Conservation (phyloP, 1,284 basidiomycete species). For the Tilletiopsis washingtonensis region DNA sequence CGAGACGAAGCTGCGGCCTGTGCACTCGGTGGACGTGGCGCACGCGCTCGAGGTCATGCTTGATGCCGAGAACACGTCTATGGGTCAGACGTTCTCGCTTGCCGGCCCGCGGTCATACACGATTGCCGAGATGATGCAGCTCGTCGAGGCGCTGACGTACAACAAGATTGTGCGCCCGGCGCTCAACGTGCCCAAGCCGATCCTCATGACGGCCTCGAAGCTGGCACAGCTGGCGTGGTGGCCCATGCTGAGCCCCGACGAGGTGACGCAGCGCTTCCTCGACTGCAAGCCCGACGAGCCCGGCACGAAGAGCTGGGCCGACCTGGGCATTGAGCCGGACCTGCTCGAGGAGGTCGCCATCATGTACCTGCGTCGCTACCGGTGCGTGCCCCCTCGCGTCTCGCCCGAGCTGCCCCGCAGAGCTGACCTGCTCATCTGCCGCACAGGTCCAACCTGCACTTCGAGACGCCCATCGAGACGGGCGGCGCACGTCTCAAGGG, state of each 20-base stretch:
- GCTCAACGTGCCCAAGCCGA: conserved; percentile 69
- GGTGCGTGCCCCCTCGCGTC: too few relatives aligned
- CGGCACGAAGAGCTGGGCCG: conserved; percentile 53
- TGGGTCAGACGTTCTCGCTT: conserved; percentile 65
- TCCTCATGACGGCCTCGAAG: conserved; percentile 63
- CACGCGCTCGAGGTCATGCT: conserved; percentile 78
- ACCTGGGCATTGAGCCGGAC: conserved; percentile 61
- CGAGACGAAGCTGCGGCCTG: conserved; percentile 77
- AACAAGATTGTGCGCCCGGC: conserved; percentile 55
- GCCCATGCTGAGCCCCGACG: conserved; percentile 84
- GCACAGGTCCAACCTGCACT: conserved; percentile 60
- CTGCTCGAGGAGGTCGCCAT: conserved; percentile 84
- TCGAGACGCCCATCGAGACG: conserved; percentile 50
- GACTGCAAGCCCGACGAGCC: conserved; percentile 56
- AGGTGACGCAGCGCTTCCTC: conserved; percentile 78
- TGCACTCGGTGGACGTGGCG: conserved; percentile 89
- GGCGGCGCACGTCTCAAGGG: conserved; percentile 26
- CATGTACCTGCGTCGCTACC: conserved; percentile 80
- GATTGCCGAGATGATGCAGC: conserved; percentile 71
- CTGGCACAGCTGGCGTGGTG: conserved; percentile 73
- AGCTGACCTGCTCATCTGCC: too few relatives aligned
- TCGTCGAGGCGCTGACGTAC: conserved; percentile 74
- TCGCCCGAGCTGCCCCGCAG: too few relatives aligned
- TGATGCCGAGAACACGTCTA: conserved; percentile 57
- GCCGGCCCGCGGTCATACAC: conserved; percentile 83